phyloP scores from a whole-genome alignment of 2,329 filamentous ascomycete genomes.

The Chaetomium globosum region DNA sequence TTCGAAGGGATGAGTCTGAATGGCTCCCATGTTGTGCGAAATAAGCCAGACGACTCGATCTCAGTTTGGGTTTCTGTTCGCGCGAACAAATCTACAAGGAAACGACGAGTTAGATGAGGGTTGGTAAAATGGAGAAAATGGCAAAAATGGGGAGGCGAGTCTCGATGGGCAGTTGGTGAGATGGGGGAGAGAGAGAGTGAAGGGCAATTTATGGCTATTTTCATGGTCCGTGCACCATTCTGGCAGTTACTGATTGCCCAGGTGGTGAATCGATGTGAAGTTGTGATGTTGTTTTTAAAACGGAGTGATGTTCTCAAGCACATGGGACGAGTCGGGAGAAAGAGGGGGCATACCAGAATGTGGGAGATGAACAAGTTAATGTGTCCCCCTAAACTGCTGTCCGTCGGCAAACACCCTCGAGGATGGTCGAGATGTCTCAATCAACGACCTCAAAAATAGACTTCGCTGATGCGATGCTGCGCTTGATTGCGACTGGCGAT shows the following conservation, averaged over 20 bases:
- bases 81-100: constrained; percentile 39
- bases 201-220: not conserved
- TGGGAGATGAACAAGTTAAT: constrained; percentile 98
- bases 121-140: not conserved
- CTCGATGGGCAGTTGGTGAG: constrained; percentile 2
- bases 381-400: constrained; percentile 73
- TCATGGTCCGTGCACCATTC: constrained; percentile 1
- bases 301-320: not conserved
- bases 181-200: constrained; percentile 3
- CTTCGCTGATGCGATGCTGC: constrained; percentile 25
- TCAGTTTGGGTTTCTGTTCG: constrained; percentile 16
- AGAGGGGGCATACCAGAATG: constrained; percentile 59
- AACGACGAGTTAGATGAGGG: constrained; percentile 22
- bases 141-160: not conserved
- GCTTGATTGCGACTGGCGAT: constrained; percentile 26
- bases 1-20: constrained; percentile 91
- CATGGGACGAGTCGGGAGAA: constrained; percentile 16
- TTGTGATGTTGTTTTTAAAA: not conserved
- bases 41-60: constrained; percentile 23
- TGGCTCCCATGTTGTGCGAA: constrained; percentile 71
- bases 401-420: constrained; percentile 38
- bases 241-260: not conserved
- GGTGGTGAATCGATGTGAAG: constrained; percentile 6
- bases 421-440: constrained; percentile 42
- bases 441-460: constrained; percentile 30